phyloP scores from a whole-genome alignment of 1,284 basidiomycete species.

The Heterobasidion occidentale region DNA sequence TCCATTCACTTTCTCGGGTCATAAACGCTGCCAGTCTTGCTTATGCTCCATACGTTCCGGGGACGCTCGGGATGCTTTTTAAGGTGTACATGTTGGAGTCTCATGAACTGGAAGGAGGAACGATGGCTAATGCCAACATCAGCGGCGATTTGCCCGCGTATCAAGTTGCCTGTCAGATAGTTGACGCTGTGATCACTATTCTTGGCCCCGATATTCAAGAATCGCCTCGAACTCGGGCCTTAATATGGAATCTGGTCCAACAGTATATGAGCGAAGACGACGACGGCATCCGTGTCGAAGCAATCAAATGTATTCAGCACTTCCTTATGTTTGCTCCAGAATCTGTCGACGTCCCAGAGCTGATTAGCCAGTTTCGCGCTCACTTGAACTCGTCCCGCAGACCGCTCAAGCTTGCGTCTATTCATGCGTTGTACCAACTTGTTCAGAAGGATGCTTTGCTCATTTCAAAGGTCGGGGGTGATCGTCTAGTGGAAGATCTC shows the following conservation, averaged over 20 bases:
- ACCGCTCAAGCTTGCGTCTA: slow-evolving; percentile 88
- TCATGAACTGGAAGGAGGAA: slow-evolving; percentile 93
- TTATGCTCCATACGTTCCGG: slow-evolving; percentile 85
- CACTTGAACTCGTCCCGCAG: slow-evolving; percentile 75
- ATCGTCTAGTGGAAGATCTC: slow-evolving; percentile 88
- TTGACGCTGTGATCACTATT: slow-evolving; percentile 90
- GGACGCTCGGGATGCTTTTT: slow-evolving; percentile 86
- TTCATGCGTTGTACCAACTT: slow-evolving; percentile 94
- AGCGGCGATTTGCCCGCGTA: slow-evolving; percentile 90
- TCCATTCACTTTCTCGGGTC: slow-evolving; percentile 81
- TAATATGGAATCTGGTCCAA: slow-evolving; percentile 81
- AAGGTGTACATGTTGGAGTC: slow-evolving; percentile 88
- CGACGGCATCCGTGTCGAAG: slow-evolving; percentile 86
- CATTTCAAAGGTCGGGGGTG: slow-evolving; percentile 92
- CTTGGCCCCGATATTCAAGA: slow-evolving; percentile 96
- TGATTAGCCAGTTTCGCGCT: slow-evolving; percentile 68
- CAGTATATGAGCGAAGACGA: slow-evolving; percentile 85
- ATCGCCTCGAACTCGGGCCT: slow-evolving; percentile 68
- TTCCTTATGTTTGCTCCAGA: slow-evolving; percentile 93
- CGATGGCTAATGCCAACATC: slow-evolving; percentile 75
- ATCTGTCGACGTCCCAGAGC: slow-evolving; percentile 70
- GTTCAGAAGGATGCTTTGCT: slow-evolving; percentile 91
- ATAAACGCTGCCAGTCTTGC: slow-evolving; percentile 90
- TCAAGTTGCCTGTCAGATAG: slow-evolving; percentile 85
- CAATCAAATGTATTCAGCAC: slow-evolving; percentile 94